Evolutionary conservation across 2,329 filamentous ascomycete genomes (phyloP).

Genomic region (Diaporthe citrichinensis): DNA sequence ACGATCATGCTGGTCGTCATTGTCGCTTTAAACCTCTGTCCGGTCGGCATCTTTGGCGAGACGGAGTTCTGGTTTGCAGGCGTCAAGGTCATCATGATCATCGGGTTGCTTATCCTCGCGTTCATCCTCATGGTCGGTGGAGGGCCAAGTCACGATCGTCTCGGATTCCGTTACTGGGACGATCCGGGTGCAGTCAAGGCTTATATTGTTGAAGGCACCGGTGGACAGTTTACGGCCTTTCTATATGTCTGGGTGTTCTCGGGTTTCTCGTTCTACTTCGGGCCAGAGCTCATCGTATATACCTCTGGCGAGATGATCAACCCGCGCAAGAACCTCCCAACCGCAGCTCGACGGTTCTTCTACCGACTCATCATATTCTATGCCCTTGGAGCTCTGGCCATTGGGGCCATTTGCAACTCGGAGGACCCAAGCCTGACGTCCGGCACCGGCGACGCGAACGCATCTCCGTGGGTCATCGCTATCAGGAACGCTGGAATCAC

Average conservation of each 20-base stretch:
- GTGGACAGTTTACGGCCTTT: slow-evolving; percentile 59
- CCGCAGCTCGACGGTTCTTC: slow-evolving; percentile 46
- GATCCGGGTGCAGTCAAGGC: slow-evolving; percentile 59
- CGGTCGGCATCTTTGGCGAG: slow-evolving; percentile 33
- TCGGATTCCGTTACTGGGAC: slow-evolving; percentile 62
- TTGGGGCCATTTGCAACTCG: slow-evolving; percentile 40
- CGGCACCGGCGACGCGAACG: slow-evolving; percentile 50
- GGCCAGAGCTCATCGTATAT: slow-evolving; percentile 42
- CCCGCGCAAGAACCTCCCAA: slow-evolving; percentile 44
- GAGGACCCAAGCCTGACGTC: slow-evolving; percentile 47
- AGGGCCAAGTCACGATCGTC: slow-evolving; percentile 15
- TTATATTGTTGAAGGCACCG: slow-evolving; percentile 54
- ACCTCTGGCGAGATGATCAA: slow-evolving; percentile 41
- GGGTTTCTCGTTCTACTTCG: slow-evolving; percentile 38
- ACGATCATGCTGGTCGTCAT: slow-evolving; percentile 44
- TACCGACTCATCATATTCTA: slow-evolving; percentile 52
- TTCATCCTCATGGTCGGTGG: slow-evolving; percentile 36
- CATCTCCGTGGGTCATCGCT: slow-evolving; percentile 65
- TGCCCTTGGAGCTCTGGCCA: slow-evolving; percentile 47
- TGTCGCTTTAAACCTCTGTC: slow-evolving; percentile 40
- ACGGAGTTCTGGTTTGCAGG: slow-evolving; percentile 35
- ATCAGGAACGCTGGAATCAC: slow-evolving; percentile 72
- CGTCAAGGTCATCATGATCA: slow-evolving; percentile 34
- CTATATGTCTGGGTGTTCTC: slow-evolving; percentile 58
- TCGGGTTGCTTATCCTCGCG: slow-evolving; percentile 30